Base-by-base conservation (phyloP, 768 basidiomycete genomes). In the Tricholoma matsutake region DNA sequence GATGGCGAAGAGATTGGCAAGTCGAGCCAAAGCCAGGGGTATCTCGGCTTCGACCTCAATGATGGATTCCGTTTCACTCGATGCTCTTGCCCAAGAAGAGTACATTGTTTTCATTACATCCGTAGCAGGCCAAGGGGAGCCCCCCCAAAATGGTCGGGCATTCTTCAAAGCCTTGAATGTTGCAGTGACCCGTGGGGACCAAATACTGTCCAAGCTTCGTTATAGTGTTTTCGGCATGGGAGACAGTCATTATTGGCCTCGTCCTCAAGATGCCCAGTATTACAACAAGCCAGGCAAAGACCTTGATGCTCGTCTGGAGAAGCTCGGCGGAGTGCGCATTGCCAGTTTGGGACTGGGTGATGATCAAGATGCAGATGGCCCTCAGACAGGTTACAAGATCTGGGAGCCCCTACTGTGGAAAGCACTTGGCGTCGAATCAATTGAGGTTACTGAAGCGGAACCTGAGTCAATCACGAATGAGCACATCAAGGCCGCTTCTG, bases 201-300 rank as follows among this genome's bases (percentile, higher is more conserved):
- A 76, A 58, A 77, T 82, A 5, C 78, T 94, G 45, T 63, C 77
- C 56, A 87, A 87, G 63, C 78, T 94, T 61, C 88, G 84, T 69
- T 92, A 85, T 73, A 76, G 88, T 57, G 94, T 98, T 47, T 97
- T 98, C 66, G 96, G 81, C 53, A 90, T 99, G 86, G 97, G 97
- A 62, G 97, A 99, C 74, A 96, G 91, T 72, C 96, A 97, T 76
- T 99, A 99, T 78, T 99, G 97, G 97, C 97, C 97, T 8, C 85
- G 97, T 43, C 83, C 91, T 16, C 95, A 98, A 73, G 97, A 98
- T 69, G 89, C 88, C n/a, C 91, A 94, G 68, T 98, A 96, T 75
- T 99, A 98, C 81, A 99, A 98, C 83, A 97, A 94, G 75, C 88
- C 96, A 0, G 84, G 87, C 16, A 96, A 94, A 75, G 96, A 98